These are phyloP conservation scores for Trapa bicornis DNA, from an alignment of 345 rosid genomes.

Conservation along the genomic window DNA sequence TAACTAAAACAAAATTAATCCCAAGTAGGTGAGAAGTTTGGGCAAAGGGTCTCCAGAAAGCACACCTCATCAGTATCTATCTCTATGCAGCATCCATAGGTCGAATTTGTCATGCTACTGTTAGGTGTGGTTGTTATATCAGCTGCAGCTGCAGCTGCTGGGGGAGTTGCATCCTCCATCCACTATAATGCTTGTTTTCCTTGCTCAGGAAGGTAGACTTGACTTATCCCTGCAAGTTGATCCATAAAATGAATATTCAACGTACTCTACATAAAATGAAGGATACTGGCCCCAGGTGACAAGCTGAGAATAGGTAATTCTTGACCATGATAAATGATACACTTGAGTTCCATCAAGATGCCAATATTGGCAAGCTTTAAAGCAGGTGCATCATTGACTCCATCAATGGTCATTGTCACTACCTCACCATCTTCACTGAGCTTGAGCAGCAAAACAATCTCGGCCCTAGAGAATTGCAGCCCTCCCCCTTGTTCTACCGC, in stretches of 20 bases:
- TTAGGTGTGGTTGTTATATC: not conserved
- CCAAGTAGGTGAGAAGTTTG: slow-evolving; percentile 1
- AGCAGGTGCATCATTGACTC: slow-evolving; percentile 98
- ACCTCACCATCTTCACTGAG: slow-evolving; percentile 98
- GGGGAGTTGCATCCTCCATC: not conserved
- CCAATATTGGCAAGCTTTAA: slow-evolving; percentile 96
- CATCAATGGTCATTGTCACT: slow-evolving; percentile 99
- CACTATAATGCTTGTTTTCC: not conserved
- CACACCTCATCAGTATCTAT: too few species aligned
- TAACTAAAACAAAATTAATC: not conserved
- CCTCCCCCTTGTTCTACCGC: slow-evolving; percentile 70
- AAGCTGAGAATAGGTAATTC: slow-evolving; percentile 58
- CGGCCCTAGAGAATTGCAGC: slow-evolving; percentile 86
- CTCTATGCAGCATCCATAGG: not conserved
- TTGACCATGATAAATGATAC: slow-evolving; percentile 6
- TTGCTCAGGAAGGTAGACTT: not conserved
- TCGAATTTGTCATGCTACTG: not conserved
- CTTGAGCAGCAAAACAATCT: slow-evolving; percentile 90
- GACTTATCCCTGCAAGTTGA: not conserved
- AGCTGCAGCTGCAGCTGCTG: too few species aligned
- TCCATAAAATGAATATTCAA: not conserved
- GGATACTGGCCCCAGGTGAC: slow-evolving; percentile 66
- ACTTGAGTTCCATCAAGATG: slow-evolving; percentile 98
- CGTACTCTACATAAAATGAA: not conserved
- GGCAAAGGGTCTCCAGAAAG: not conserved